Base-by-base conservation (phyloP, 2,329 filamentous ascomycete species). In the Blumeriella jaapii region DNA sequence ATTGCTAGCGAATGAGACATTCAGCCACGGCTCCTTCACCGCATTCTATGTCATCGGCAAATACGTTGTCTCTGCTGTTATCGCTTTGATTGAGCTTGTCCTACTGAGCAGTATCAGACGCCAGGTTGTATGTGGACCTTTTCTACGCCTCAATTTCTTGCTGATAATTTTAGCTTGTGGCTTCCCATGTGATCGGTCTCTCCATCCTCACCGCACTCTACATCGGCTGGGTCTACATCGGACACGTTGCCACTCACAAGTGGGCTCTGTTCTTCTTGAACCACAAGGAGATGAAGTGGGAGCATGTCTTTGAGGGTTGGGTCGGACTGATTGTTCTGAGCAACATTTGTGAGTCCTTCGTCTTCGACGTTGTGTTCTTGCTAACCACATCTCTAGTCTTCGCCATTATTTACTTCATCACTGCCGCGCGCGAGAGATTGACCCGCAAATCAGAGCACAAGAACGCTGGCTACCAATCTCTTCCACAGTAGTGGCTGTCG, bases 241-340 rank as follows among this genome's bases (percentile, higher is more conserved):
- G 55, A 11, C 41, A 51, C 24, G 34, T 42, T 11, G 12, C 46
- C 24, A 46, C 49, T 7, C 51, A 47, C 16, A 42, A 46, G 30
- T 56, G 50, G 33, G 35, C 41, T 3, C 56, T 50, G 31, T 55
- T 41, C 34, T 57, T 52, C 46, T 44, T 58, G 15, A 51, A 58
- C 24, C 42, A 49, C 26, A 42, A 47, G 24, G 28, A 41, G 12
- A 37, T 48, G 28, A 47, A 47, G 14, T 51, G 50, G 46, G 47
- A 54, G 31, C 39, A 54, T 26, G 44, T 46, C 26, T 25, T 41
- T 11, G 28, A 43, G 20, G 37, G 40, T 11, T 45, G 50, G 34
- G 25, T 43, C 25, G 42, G 31, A 13, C 50, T 54, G 20, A 23
- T 39, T 28, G 36, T 34, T 12, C 22, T 50, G 6, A 29, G 29